Base-by-base conservation (phyloP, 495 filamentous ascomycete species). In the Aspergillus cristatus region DNA sequence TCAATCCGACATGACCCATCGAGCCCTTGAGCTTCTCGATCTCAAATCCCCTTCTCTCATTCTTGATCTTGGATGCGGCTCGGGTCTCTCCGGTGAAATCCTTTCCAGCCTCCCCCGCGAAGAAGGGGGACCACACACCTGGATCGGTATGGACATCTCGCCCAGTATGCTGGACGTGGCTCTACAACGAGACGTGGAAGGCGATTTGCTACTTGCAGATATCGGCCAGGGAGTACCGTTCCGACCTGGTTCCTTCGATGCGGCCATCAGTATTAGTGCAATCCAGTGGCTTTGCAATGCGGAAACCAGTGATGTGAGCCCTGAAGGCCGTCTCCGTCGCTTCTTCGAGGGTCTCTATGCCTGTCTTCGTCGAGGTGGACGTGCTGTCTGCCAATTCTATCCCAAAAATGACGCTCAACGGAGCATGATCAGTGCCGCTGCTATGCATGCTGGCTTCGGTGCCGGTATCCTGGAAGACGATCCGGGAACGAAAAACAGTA, bases 211-310 rank as follows among this genome's bases (percentile, higher is more conserved):
- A 37, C 77, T 97, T 2, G 84, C 87, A 4, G 91, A 98, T 53
- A 90, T 94, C 33, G 91, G 91, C 0, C 91, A 98, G 54, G 91
- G 93, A 1, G 76, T 98, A 1, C 91, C 93, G 6, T 97, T 98
- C 59, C 82, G 91, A 6, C 73, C 91, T 0, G 91, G 91, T 7
- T 75, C 82, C 1, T 97, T 98, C 57, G 91, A 98, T 61, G 91
- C 89, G 5, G 91, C 91, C 11, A 85, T 98, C 45, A 86, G 79
- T 50, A 96, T 98, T 51, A 83, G 76, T 58, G 91, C 91, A 2
- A 84, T 98, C 18, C 91, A 98, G 57, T 98, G 91, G 91, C 71
- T 98, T 4, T 98, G 91, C 59, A 96, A 95, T 63, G 91, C 88
- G 13, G 93, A 96, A 54, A 79, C 75, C 36, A 82, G 75, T 49